Conservation (phyloP, 2,329 filamentous ascomycete genomes). For the Epicoccum sorghinum region DNA sequence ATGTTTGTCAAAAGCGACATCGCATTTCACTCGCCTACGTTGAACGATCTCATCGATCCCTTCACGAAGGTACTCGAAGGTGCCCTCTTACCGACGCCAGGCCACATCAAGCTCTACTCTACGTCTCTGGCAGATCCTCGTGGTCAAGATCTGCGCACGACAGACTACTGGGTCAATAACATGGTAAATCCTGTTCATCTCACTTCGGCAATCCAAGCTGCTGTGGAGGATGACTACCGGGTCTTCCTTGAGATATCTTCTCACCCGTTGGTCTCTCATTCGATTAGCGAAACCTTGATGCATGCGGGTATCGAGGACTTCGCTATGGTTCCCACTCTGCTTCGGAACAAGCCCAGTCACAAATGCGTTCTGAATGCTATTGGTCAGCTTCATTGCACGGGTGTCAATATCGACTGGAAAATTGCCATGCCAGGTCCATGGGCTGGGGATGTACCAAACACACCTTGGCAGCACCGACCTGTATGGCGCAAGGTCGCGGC, state of each 20-base stretch:
- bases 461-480: slow-evolving; percentile 32
- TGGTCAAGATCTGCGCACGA: slow-evolving; percentile 27
- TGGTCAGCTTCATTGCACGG: slow-evolving; percentile 37
- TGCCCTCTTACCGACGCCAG: slow-evolving; percentile 24
- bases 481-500: slow-evolving; percentile 23
- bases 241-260: slow-evolving; percentile 51
- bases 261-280: slow-evolving; percentile 52
- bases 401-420: slow-evolving; percentile 32
- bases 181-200: slow-evolving; percentile 48
- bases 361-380: slow-evolving; percentile 37
- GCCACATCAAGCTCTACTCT: slow-evolving; percentile 37
- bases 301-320: slow-evolving; percentile 41
- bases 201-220: slow-evolving; percentile 41
- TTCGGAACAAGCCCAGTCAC: slow-evolving; percentile 32
- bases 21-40: slow-evolving; percentile 49
- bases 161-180: slow-evolving; percentile 48
- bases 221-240: slow-evolving; percentile 45
- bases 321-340: slow-evolving; percentile 39
- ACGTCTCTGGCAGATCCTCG: slow-evolving; percentile 37
- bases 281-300: slow-evolving; percentile 47
- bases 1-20: slow-evolving; percentile 49
- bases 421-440: slow-evolving; percentile 15
- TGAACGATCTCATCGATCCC: slow-evolving; percentile 36
- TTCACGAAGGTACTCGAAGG: slow-evolving; percentile 33
- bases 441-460: slow-evolving; percentile 20